phyloP scores from a whole-genome alignment of 371 early-diverging fungal species.

The Saksenaea vasiformis region DNA sequence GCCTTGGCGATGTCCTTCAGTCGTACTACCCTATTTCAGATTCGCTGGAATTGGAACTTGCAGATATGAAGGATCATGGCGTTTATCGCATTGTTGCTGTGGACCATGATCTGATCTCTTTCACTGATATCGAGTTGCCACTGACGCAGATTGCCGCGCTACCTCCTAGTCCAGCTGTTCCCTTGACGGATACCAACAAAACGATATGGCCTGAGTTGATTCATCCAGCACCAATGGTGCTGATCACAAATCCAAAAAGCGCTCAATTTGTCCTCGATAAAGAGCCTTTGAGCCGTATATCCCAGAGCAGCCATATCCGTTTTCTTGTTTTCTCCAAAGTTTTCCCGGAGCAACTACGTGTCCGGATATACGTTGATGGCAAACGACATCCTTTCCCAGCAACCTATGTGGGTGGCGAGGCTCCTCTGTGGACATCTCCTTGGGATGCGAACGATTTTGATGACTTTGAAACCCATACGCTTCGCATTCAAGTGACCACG shows the following conservation, averaged over 20 bases:
- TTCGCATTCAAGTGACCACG: slow-evolving; percentile 62
- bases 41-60: slow-evolving; percentile 83
- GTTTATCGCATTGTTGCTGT: slow-evolving; percentile 82
- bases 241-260: slow-evolving; percentile 91
- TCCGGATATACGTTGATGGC: slow-evolving; percentile 14
- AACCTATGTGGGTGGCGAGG: slow-evolving; percentile 9
- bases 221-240: slow-evolving; percentile 69
- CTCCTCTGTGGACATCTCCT: slow-evolving; percentile 12
- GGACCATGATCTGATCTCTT: slow-evolving; percentile 86
- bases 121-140: slow-evolving; percentile 72
- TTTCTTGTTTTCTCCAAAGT: slow-evolving; percentile 22
- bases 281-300: slow-evolving; percentile 73
- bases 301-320: slow-evolving; percentile 72
- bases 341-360: neutral
- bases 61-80: slow-evolving; percentile 86
- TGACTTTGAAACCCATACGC: slow-evolving; percentile 60
- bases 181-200: slow-evolving; percentile 13
- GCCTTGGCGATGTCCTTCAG: slow-evolving; percentile 68
- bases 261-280: slow-evolving; percentile 70
- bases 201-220: slow-evolving; percentile 26
- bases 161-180: slow-evolving; percentile 8
- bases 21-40: slow-evolving; percentile 59
- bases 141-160: slow-evolving; percentile 52
- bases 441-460: slow-evolving; percentile 74
- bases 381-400: slow-evolving; percentile 17